phyloP scores from a whole-genome alignment of 768 basidiomycete species.

The Filobasidium wieringae region DNA sequence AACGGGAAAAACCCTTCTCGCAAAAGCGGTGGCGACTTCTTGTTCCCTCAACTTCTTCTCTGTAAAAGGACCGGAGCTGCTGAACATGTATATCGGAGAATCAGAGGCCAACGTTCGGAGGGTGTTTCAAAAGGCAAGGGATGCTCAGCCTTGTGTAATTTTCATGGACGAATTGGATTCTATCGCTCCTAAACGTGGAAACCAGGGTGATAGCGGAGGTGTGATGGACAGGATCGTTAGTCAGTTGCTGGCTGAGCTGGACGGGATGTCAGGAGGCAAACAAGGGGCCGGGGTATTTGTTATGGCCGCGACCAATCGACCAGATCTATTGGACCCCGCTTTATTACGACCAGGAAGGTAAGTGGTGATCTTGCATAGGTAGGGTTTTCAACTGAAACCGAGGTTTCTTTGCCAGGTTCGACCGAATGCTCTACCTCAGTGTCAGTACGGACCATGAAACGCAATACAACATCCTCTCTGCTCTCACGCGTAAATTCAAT shows the following conservation, averaged over 20 bases:
- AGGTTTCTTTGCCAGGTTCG: constrained; percentile 54
- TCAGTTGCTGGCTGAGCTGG: constrained; percentile 82
- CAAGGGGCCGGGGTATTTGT: constrained; percentile 67
- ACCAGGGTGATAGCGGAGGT: constrained; percentile 90
- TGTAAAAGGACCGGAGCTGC: constrained; percentile 95
- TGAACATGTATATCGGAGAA: constrained; percentile 99
- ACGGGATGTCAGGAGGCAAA: constrained; percentile 64
- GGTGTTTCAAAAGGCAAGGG: constrained; percentile 79
- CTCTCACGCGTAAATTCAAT: constrained; percentile 83
- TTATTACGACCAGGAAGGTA: constrained; percentile 76
- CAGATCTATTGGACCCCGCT: constrained; percentile 81
- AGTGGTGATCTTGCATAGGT: constrained; percentile 20
- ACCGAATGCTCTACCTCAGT: constrained; percentile 89
- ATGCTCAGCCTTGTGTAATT: constrained; percentile 86
- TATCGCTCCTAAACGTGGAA: constrained; percentile 85
- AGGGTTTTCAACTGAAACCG: not conserved
- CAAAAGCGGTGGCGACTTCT: constrained; percentile 91
- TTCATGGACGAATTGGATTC: constrained; percentile 96
- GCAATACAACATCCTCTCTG: constrained; percentile 74
- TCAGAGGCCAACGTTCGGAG: constrained; percentile 57
- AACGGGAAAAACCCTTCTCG: constrained; percentile 87
- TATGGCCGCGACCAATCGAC: constrained; percentile 89
- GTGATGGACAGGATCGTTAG: constrained; percentile 98
- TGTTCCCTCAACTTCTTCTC: constrained; percentile 93
- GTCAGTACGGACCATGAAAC: constrained; percentile 76